Base-by-base conservation (phyloP, 2,329 filamentous ascomycete genomes). In the Penicillium aurantiogriseum region DNA sequence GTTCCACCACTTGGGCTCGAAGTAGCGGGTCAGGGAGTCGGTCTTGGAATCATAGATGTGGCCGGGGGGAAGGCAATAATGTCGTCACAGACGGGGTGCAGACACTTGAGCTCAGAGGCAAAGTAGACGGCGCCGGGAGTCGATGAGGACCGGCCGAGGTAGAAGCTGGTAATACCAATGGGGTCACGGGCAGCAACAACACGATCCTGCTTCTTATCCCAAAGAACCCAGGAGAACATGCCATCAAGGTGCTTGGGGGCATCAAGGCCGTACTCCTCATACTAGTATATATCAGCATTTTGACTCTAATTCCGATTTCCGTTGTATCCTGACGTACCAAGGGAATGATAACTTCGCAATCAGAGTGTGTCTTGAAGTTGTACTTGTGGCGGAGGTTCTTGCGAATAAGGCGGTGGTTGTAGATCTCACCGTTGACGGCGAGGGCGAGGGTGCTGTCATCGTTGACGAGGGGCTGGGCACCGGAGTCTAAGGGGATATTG, bases 141-240 rank as follows among this genome's bases (percentile, higher is more conserved):
- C 74, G 87, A 80, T 68, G 90, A 95, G 44, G 89, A 90, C 81
- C 91, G 91, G 69, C 94, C 94, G 77, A 97, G 90, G 81, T 99
- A 99, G 76, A 99, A 92, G 63, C 91, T 97, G 65, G 92, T 97
- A 76, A 99, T 88, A 69, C 94, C 94, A 70, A 99, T 97, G 36
- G 94, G 94, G 76, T 99, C 94, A 74, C 94, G 88, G 55, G 94
- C 94, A 57, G 94, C 94, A 71, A 99, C 87, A 62, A 92, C 90
- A 66, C 94, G 89, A 81, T 99, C 90, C 76, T 92, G 87, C 67
- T 86, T 88, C 85, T 96, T 96, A 81, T 99, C 94, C 79, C 96
- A 96, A 52, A 99, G 85, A 56, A 99, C 92, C 80, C 95, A 99
- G 17, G 93, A 97, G 85, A 99, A 99, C 94, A 99, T 99, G 81